A percentile compares a stretch with the other conserved stretches of the same genome.
Conservation (phyloP, 805 yeast genomes). For the Candida piceae region DNA sequence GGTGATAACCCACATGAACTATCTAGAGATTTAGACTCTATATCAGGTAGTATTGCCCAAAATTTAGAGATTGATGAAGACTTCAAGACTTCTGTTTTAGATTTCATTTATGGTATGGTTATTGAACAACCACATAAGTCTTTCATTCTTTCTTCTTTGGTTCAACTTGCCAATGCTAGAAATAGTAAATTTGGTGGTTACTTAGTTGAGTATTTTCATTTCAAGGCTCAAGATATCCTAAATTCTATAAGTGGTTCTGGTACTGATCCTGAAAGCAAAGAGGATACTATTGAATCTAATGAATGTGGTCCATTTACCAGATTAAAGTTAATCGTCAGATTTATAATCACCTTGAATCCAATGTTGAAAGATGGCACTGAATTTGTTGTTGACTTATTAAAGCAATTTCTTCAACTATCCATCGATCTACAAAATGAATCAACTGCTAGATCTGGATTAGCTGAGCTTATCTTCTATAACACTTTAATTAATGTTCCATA, state of each 20-base stretch:
- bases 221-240: conserved; percentile 42
- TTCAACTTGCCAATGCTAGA: conserved; percentile 60
- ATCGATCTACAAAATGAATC: conserved; percentile 46
- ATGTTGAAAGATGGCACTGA: conserved; percentile 46
- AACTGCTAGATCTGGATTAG: conserved; percentile 47
- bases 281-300: conserved; percentile 19
- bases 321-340: conserved; percentile 65
- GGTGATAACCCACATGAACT: conserved; percentile 43
- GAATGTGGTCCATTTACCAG: conserved; percentile 63
- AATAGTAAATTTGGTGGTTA: conserved; percentile 63
- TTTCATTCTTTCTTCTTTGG: conserved; percentile 61
- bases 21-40: conserved; percentile 53
- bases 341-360: conserved; percentile 61
- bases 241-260: conserved; percentile 36
- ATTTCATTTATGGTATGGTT: conserved; percentile 62
- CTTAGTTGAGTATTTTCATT: conserved; percentile 64
- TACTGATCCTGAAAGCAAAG: conserved; percentile 12
- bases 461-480: conserved; percentile 63
- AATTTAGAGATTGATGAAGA: conserved; percentile 60
- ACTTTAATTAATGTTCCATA: conserved; percentile 64
- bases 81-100: conserved; percentile 53
- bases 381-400: conserved; percentile 37
- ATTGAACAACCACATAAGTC: conserved; percentile 91
- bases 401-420: conserved; percentile 49
- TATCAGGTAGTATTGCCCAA: conserved; percentile 59